A percentile compares a stretch with the other conserved stretches of the same genome.
These are phyloP conservation scores for Camellia lanceoleosa DNA, from an alignment of 148 eudicot species.

Conservation along the genomic window DNA sequence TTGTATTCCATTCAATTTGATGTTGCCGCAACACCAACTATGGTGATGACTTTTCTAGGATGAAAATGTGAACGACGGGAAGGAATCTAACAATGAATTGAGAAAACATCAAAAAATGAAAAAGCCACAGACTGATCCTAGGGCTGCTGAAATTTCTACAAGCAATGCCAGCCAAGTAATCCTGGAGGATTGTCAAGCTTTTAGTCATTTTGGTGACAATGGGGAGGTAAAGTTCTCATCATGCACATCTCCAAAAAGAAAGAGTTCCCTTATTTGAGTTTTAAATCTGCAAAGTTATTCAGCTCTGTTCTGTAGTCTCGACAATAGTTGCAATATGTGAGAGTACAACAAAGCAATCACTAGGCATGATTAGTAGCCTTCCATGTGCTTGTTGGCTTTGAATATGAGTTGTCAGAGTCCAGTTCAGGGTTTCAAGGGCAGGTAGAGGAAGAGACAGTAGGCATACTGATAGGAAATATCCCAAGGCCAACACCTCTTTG, in stretches of 20 bases:
- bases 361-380: not conserved
- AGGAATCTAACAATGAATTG: constrained; percentile 24
- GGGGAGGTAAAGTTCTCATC: constrained; percentile 36
- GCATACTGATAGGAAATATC: not conserved
- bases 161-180: constrained; percentile 24
- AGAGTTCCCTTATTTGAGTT: not conserved
- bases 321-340: not conserved
- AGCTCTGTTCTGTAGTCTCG: not conserved
- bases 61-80: constrained; percentile 32
- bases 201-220: constrained; percentile 27
- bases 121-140: constrained; percentile 26
- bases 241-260: not conserved
- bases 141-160: constrained; percentile 23
- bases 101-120: constrained; percentile 23
- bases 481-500: not conserved
- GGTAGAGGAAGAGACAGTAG: not conserved
- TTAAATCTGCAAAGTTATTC: not conserved
- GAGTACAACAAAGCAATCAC: not conserved
- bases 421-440: not conserved
- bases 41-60: constrained; percentile 34
- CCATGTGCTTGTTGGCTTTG: not conserved
- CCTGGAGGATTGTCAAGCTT: constrained; percentile 28
- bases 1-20: constrained; percentile 1
- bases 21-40: constrained; percentile 21
- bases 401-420: not conserved